phyloP scores from a whole-genome alignment of 208 protist genomes.

The Trypanosoma mega region DNA sequence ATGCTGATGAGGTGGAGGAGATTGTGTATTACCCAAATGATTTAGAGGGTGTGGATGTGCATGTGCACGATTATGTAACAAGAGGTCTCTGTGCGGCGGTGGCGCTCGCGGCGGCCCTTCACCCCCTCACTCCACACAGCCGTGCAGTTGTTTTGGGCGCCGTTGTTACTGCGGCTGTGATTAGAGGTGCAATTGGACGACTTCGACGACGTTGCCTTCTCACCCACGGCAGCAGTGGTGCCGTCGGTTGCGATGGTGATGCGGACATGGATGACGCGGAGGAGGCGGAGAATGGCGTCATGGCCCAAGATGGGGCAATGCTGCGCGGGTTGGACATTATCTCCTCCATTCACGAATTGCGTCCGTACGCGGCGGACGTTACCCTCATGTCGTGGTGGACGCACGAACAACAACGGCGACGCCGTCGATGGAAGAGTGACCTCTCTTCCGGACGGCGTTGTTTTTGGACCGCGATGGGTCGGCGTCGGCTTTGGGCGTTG shows the following conservation, averaged over 20 bases:
- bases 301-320: conserved; percentile 50
- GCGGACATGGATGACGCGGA: conserved; percentile 38
- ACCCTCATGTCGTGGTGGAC: conserved; percentile 70
- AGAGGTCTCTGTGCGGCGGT: conserved; percentile 26
- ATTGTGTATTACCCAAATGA: conserved; percentile 81
- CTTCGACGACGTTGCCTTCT: conserved; percentile 4
- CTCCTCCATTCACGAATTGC: conserved; percentile 55
- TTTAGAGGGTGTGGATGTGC: conserved; percentile 80
- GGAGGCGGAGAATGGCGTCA: conserved; percentile 58
- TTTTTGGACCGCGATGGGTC: background rate
- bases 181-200: background rate
- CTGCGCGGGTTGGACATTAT: conserved; percentile 76
- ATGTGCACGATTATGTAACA: conserved; percentile 57
- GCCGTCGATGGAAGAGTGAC: background rate
- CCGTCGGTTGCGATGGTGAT: conserved; percentile 23
- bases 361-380: conserved; percentile 66
- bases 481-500: conserved; percentile 16
- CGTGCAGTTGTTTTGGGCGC: conserved; percentile 24
- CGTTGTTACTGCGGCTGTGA: conserved; percentile 3
- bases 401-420: conserved; percentile 20
- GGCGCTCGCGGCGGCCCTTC: conserved; percentile 30
- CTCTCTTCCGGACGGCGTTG: background rate
- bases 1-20: conserved; percentile 63
- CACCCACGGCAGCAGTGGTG: background rate
- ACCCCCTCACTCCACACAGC: conserved; percentile 19